Conservation (phyloP, 2,329 filamentous ascomycete species). For the Trichophyton simii region DNA sequence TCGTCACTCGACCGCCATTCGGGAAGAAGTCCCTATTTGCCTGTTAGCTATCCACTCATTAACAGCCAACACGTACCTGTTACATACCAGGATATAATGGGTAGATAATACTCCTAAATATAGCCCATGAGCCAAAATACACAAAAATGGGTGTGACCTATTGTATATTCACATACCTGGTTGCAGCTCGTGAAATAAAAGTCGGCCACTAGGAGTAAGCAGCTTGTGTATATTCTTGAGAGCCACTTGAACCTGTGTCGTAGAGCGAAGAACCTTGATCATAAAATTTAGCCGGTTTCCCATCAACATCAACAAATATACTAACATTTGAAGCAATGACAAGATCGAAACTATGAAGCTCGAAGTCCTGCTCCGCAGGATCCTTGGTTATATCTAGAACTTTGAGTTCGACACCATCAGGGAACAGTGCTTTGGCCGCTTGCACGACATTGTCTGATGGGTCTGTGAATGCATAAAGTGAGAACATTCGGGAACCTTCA, state of each 20-base stretch:
- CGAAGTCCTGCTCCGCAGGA: slow-evolving; percentile 14
- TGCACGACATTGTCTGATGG: background rate
- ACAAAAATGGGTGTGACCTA: background rate
- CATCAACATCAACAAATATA: background rate
- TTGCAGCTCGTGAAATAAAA: background rate
- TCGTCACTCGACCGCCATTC: background rate
- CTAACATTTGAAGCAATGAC: slow-evolving; percentile 15
- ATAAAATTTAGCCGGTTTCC: background rate
- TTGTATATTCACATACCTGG: background rate
- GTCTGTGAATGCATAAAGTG: slow-evolving; percentile 9
- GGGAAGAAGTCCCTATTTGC: background rate
- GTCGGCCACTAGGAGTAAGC: background rate
- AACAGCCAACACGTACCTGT: background rate
- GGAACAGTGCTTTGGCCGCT: background rate
- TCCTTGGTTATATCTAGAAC: slow-evolving; percentile 14
- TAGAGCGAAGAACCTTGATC: slow-evolving; percentile 12
- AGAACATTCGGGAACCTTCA: slow-evolving; percentile 2
- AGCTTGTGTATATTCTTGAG: background rate
- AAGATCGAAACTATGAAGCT: slow-evolving; percentile 14
- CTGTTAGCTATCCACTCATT: background rate
- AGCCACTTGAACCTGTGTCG: slow-evolving; percentile 8
- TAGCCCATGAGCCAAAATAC: background rate
- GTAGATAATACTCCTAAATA: background rate
- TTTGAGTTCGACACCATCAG: slow-evolving; percentile 2
- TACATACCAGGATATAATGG: background rate